A percentile compares a stretch with the other conserved stretches of the same genome.
These are phyloP conservation scores for Mercurialis annua DNA, from an alignment of 345 rosid genomes.

Conservation along the genomic window DNA sequence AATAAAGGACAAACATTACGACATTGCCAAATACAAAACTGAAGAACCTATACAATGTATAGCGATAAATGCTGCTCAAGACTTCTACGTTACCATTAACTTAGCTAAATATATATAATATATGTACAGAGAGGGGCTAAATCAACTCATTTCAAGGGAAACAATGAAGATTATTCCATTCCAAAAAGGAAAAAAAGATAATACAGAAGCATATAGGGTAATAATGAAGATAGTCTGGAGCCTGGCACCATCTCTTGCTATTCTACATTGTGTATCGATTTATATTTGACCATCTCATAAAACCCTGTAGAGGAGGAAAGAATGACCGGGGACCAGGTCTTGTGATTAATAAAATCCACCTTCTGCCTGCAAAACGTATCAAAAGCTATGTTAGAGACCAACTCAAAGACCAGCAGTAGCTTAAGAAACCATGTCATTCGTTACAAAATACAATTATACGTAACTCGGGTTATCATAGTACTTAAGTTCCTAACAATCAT, in stretches of 20 bases:
- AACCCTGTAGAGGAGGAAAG: conserved; percentile 13
- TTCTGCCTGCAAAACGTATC: conserved; percentile 29
- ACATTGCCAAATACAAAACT: no score
- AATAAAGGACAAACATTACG: no score
- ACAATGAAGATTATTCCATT: conserved; percentile 22
- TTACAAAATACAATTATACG: no score
- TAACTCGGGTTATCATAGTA: neutral
- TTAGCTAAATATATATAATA: no score
- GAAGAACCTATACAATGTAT: no score
- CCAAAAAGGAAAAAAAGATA: conserved; percentile 14
- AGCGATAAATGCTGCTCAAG: neutral
- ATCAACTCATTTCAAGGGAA: conserved; percentile 12
- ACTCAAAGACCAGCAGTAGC: neutral
- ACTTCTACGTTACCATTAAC: neutral
- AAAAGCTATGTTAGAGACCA: neutral
- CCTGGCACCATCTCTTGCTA: conserved; percentile 29
- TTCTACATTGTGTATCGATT: conserved; percentile 28
- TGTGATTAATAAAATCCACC: conserved; percentile 10
- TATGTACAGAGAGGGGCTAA: neutral
- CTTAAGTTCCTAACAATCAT: neutral
- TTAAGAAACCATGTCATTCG: no score
- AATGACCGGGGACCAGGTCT: no score
- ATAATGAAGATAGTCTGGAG: conserved; percentile 11
- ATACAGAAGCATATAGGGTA: conserved; percentile 15
- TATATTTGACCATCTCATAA: conserved; percentile 29